Conservation (phyloP, 1,284 basidiomycete genomes). For the Kalmanozyma brasiliensis region DNA sequence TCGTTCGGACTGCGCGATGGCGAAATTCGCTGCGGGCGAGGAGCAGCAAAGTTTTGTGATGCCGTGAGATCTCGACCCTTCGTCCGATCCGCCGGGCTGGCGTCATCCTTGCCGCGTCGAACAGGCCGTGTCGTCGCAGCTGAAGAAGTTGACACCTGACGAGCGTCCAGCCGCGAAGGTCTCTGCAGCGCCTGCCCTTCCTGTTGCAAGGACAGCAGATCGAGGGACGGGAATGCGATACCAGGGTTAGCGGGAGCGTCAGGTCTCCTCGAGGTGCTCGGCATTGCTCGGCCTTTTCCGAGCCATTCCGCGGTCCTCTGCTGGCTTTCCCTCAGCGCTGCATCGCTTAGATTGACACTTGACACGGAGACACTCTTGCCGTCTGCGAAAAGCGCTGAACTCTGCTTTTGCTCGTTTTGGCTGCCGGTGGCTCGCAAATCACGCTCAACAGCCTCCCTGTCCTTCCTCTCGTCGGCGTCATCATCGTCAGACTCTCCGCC, state of each 20-base stretch:
- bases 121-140: slow-evolving; percentile 30
- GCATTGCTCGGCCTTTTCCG: slow-evolving; percentile 16
- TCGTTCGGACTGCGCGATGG: slow-evolving; percentile 14
- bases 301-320: slow-evolving; percentile 42
- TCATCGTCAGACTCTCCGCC: slow-evolving; percentile 31
- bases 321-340: slow-evolving; percentile 22
- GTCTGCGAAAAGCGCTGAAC: no score
- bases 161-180: slow-evolving; percentile 21
- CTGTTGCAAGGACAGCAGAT: slow-evolving; percentile 19
- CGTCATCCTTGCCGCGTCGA: slow-evolving; percentile 3
- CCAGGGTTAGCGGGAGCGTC: slow-evolving; percentile 8
- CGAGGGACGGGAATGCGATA: slow-evolving; percentile 45
- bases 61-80: slow-evolving; percentile 14
- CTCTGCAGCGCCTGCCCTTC: slow-evolving; percentile 19
- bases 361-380: no score
- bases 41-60: neutral
- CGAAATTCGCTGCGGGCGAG: neutral
- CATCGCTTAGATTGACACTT: slow-evolving; percentile 15
- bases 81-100: neutral
- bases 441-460: neutral
- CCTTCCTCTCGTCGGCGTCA: slow-evolving; percentile 7
- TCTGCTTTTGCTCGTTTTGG: neutral
- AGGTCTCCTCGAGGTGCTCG: slow-evolving; percentile 3
- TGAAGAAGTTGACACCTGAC: slow-evolving; percentile 39
- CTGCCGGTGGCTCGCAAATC: neutral